Conservation (phyloP, 495 filamentous ascomycete species). For the Penicillium longicatenatum region DNA sequence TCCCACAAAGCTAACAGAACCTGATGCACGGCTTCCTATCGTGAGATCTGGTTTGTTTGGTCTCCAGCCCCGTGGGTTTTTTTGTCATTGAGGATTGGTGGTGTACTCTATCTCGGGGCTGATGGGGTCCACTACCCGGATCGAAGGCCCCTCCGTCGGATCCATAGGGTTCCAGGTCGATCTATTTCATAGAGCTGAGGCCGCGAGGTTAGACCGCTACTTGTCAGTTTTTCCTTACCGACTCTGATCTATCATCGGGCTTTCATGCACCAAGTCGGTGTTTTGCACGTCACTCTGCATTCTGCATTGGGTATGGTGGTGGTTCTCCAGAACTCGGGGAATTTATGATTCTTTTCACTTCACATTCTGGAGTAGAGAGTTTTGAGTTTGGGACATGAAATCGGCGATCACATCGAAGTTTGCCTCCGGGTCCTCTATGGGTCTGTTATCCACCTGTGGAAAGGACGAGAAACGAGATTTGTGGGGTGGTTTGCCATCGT, state of each 20-base stretch:
- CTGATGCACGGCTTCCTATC: constrained; percentile 2
- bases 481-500: neutral
- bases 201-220: constrained; percentile 19
- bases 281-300: constrained; percentile 16
- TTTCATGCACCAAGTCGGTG: neutral
- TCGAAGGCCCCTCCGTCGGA: neutral
- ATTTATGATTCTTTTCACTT: neutral
- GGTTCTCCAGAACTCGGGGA: neutral
- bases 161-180: neutral
- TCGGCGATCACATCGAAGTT: neutral
- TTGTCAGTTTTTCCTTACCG: constrained; percentile 9
- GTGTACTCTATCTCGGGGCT: too few relatives aligned
- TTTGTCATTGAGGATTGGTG: neutral
- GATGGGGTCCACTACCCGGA: neutral
- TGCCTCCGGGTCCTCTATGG: neutral
- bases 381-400: neutral
- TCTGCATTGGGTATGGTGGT: neutral
- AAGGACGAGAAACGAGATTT: neutral
- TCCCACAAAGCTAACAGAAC: constrained; percentile 2
- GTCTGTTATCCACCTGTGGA: neutral
- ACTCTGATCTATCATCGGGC: constrained; percentile 10
- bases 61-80: neutral
- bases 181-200: neutral
- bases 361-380: neutral
- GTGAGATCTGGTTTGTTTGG: neutral